A percentile compares a stretch with the other conserved stretches of the same genome.
phyloP scores from a whole-genome alignment of 208 protist species.

The Leishmania lainsoni region DNA sequence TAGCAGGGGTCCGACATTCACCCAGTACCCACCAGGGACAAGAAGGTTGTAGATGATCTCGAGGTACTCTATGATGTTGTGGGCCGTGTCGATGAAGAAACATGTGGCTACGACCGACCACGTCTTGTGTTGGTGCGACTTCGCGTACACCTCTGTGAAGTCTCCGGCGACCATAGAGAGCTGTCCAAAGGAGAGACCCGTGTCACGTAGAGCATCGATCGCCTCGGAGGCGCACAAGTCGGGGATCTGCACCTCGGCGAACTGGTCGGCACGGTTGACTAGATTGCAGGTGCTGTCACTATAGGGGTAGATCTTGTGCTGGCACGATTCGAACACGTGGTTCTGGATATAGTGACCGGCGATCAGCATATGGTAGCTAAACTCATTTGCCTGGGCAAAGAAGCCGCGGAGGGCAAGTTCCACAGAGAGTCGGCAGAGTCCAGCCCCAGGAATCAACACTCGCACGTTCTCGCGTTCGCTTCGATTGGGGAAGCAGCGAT shows the following conservation, averaged over 20 bases:
- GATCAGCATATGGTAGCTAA: conserved; percentile 98
- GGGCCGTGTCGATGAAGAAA: conserved; percentile 98
- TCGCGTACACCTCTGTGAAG: conserved; percentile 96
- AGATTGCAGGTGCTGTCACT: conserved; percentile 93
- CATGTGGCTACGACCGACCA: conserved; percentile 95
- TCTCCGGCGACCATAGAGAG: conserved; percentile 98
- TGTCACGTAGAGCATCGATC: conserved; percentile 64
- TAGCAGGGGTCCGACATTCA: conserved; percentile 96
- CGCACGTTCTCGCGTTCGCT: conserved; percentile 49
- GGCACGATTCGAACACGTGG: conserved; percentile 70
- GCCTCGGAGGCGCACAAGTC: conserved; percentile 89
- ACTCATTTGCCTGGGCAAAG: conserved; percentile 96
- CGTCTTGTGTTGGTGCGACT: conserved; percentile 69
- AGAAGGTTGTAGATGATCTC: conserved; percentile 93
- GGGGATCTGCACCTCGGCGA: conserved; percentile 88
- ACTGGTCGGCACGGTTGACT: conserved; percentile 86
- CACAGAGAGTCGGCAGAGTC: conserved; percentile 94
- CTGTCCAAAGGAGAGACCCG: conserved; percentile 67
- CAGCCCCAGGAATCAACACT: conserved; percentile 89
- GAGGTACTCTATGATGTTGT: conserved; percentile 97
- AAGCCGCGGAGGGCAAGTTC: conserved; percentile 94
- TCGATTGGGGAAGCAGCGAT: conserved; percentile 74
- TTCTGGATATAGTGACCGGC: conserved; percentile 97
- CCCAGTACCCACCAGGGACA: conserved; percentile 93
- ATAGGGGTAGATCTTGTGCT: conserved; percentile 93